Evolutionary conservation across 169 alveolate species (phyloP).

Genomic region (Plasmodium gallinaceum): DNA sequence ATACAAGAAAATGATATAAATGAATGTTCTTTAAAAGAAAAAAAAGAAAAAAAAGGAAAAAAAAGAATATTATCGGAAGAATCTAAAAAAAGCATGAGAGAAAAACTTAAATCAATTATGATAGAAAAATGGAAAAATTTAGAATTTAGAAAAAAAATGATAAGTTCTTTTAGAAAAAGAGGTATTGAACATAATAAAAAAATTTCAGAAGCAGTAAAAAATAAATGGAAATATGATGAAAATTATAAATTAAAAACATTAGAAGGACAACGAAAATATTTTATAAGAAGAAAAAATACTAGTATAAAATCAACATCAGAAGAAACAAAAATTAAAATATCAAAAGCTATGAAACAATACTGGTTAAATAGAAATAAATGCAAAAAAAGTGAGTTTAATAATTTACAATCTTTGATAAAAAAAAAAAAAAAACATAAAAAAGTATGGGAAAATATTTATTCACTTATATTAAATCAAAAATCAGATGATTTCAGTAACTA

Average conservation of each 20-base stretch:
- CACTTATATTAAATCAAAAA: conserved; percentile 74
- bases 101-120: conserved; percentile 49
- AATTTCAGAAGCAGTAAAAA: conserved; percentile 69
- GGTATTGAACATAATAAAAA: conserved; percentile 57
- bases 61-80: conserved; percentile 47
- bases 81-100: conserved; percentile 54
- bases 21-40: neutral
- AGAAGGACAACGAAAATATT: conserved; percentile 73
- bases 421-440: conserved; percentile 72
- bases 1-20: neutral
- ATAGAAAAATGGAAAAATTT: conserved; percentile 47
- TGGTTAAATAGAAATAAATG: conserved; percentile 61
- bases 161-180: conserved; percentile 51
- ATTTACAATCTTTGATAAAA: conserved; percentile 23
- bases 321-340: conserved; percentile 54
- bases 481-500: conserved; percentile 30
- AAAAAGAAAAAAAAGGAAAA: neutral
- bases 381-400: conserved; percentile 2
- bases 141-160: conserved; percentile 75
- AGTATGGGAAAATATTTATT: conserved; percentile 75
- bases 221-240: conserved; percentile 69
- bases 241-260: conserved; percentile 61
- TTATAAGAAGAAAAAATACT: conserved; percentile 31
- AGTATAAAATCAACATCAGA: conserved; percentile 5
- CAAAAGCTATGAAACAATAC: conserved; percentile 72